Base-by-base conservation (phyloP, 164 flowering plant species). In the Tetracentron sinense region DNA sequence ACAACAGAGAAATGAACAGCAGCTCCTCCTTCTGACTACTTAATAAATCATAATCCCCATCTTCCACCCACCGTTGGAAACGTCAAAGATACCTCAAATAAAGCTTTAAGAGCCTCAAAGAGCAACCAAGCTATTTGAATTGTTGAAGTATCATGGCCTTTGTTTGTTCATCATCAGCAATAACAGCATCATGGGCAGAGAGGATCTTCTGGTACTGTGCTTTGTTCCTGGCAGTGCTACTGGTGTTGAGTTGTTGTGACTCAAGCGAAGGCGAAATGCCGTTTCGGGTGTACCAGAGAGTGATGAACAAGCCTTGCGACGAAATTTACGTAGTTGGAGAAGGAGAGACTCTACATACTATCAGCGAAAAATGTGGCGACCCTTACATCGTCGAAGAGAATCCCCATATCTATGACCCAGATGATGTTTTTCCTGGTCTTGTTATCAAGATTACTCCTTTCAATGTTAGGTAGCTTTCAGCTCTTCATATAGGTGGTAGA, bases 291-390 rank as follows among this genome's bases (percentile, higher is more conserved):
- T 49, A 12, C 19, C 49, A 7, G 58, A 25, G 5, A 33, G 17
- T 0, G 28, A 6, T 29, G 20, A 46, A 46, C 27, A 30, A 6
- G 66, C 65, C 71, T 0, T 80, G 83, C 47, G 83, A 80, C 26
- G 83, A 80, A 46, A 77, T 80, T 4, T 80, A 80, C 20, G 79
- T 77, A 42, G 83, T 80, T 6, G 33, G 44, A 31, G 83, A 80
- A 68, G 83, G 83, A 52, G 83, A 80, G 60, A 80, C 81, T 8
- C 65, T 80, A 20, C 69, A 80, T 1, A 75, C 72, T 0, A 80
- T 80, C 7, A 75, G 81, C 49, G 83, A 80, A 19, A 77, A 77
- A 50, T 80, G 83, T 53, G 77, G 81, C 3, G 83, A 80, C 56
- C 81, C 81, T n/a, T 80, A 21, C 27, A 80, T 80, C 38, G 76